Base-by-base conservation (phyloP, 1,284 basidiomycete genomes). In the Boletus holoroseus region DNA sequence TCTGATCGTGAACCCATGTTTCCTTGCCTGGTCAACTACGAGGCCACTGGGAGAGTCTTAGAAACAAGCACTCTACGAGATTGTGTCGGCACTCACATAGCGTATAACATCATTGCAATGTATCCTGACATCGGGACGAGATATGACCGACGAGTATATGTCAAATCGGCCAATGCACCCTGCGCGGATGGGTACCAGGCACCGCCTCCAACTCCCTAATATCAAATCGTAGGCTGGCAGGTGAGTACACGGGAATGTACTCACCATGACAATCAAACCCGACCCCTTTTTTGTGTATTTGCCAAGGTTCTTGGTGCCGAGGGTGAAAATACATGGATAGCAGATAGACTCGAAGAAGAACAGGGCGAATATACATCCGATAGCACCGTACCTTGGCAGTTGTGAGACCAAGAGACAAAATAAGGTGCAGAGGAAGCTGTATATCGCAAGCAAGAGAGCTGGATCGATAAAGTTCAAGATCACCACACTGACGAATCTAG, bases 301-400 rank as follows among this genome's bases (percentile, higher is more conserved):
- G 30, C 86, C 87, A 41, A 88, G 72, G 60, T 82, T 80, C 66
- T 81, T 78, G 30, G 87, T 91, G 7, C 77, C 83, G 34, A 89
- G 73, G 1, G 82, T 82, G 71, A 85, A 87, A 53, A 88, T 83
- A 58, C 82, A 80, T 5, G 83, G 82, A 61, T 83, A 84, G 62
- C 82, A 83, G 58, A 83, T 82, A 7, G 81, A 83, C 67, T 88
- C 86, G 68, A 87, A 88, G 76, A 85, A 88, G 76, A 88, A 88
- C 52, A 89, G 68, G 53, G 76, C 64, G 67, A 86, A 88, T 50
- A 88, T 63, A 66, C 77, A 82, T 8, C 75, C 81, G 42, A 88
- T 71, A 34, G 81, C 86, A 7, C 74, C 70, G 51, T 71, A 71
- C 13, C 83, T 82, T 6, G 73, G 70, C 6, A 81, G 66, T 24